Evolutionary conservation across 352 stramenopile species (phyloP), one percentile per base, ranked within the genome.

Genomic region (Phytophthora litchii): DNA sequence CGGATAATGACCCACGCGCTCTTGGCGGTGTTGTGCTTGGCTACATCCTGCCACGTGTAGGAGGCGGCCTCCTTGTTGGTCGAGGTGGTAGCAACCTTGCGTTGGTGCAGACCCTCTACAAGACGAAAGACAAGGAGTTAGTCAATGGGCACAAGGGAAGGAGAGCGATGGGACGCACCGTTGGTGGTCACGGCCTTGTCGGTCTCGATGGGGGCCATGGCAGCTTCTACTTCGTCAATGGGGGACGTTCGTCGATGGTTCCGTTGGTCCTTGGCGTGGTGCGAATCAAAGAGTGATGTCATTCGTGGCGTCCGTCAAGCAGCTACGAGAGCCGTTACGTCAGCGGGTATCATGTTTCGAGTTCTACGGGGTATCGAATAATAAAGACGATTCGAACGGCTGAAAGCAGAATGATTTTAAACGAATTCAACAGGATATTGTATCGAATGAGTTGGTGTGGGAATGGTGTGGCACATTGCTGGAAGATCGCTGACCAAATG

Each of bases 1-100:
- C 90, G 85, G 60, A 97, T 88, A 38, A 99, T 97, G 44, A 99
- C 88, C 97, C 97, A 99, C 19, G 94, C 96, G 86, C 98, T 98
- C 21, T 92, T 73, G 21, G 91, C 88, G 46, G 93, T 97, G 74
- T 96, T 92, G 72, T 99, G 96, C 80, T 97, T 86, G 54, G 96
- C 91, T 42, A 99, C 92, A 44, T 99, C 92, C 54, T 92, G 78
- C 93, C 92, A 98, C 55, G 94, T 98, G 74, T 91, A 97, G 50
- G 78, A 76, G 60, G 59, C 53, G 10, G 42, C 51, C 25, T 60
- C 50, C 45, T 53, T 66, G 42, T 64, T 69, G 31, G 31, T 34
- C 17, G 72, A 38, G 3, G 51, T 36, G 4, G 52, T 40, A 34
- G 59, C 47, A 9, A 72, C 20, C 55, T 91, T 88, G 67, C 84